Evolutionary conservation across 148 eudicot genomes (phyloP), one percentile per base, ranked within the genome.

Genomic region (Camellia granthamiana): DNA sequence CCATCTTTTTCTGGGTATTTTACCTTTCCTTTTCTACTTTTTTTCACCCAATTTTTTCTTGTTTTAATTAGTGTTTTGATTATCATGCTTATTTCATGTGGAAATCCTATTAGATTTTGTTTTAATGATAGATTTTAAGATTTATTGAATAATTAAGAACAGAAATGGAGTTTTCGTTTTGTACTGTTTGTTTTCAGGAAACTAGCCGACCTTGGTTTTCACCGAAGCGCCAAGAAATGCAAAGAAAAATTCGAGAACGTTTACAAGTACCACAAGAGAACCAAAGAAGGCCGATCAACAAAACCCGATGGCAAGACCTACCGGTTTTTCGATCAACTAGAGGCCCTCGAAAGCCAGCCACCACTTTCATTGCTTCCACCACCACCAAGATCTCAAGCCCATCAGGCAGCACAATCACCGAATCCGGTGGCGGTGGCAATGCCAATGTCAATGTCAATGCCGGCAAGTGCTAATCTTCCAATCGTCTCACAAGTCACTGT

Each of bases 171-270:
- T 81, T 41, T 46, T 30, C 56, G 75, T 75, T 68, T 66, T 23
- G 6, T 68, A 54, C 74, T 74, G 81, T 72, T 81, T 49, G 52
- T 69, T 77, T 44, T 76, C 89, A 93, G 98, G 86, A 94, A 94
- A 85, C 82, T 94, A 83, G 92, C 84, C 62, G 97, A 92, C 84
- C 92, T 91, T 66, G 98, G 98, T 8, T 92, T 88, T 82, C 92
- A 92, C 75, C 87, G 98, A 81, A 92, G 85, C 67, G 81, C 95
- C 30, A 94, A 94, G 87, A 94, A 94, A 78, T 94, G 98, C 89
- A 94, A 91, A 18, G 98, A 94, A 86, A 94, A 94, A 47, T 94
- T 94, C 75, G 98, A 94, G 85, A 94, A 94, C 76, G 98, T 94
- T 59, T 91, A 85, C 84, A 94, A 94, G 74, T 94, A 94, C 69